phyloP scores from a whole-genome alignment of 2,329 filamentous ascomycete species.

The Fusarium praegraminearum region DNA sequence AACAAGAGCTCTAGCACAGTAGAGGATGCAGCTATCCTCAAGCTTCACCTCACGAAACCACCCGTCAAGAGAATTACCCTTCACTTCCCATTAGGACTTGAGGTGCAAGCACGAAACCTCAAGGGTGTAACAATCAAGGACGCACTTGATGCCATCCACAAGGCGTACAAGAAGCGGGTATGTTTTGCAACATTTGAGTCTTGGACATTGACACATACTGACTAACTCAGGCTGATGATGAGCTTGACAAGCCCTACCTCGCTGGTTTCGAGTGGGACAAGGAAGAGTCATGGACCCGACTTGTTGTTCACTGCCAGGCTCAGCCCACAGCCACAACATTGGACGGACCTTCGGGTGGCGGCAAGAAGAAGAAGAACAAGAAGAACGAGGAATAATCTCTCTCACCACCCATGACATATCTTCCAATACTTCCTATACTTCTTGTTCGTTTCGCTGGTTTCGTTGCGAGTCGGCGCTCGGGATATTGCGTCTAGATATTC shows the following conservation, averaged over 20 bases:
- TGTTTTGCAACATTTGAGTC: slow-evolving; percentile 47
- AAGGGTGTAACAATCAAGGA: slow-evolving; percentile 98
- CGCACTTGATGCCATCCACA: slow-evolving; percentile 93
- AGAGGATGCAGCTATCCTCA: slow-evolving; percentile 87
- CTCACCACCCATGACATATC: slow-evolving; percentile 51
- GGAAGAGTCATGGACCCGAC: slow-evolving; percentile 87
- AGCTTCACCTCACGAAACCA: slow-evolving; percentile 82
- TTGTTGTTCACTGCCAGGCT: slow-evolving; percentile 88
- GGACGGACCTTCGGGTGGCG: slow-evolving; percentile 58
- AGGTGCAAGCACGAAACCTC: slow-evolving; percentile 89
- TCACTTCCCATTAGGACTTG: slow-evolving; percentile 87
- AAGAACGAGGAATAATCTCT: slow-evolving; percentile 61
- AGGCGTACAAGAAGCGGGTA: slow-evolving; percentile 97
- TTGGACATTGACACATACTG: background rate
- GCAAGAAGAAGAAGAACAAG: slow-evolving; percentile 80
- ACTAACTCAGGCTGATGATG: slow-evolving; percentile 80
- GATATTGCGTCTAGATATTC: slow-evolving; percentile 60
- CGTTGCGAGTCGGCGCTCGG: slow-evolving; percentile 57
- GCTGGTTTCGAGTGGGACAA: slow-evolving; percentile 97
- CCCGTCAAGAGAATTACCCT: slow-evolving; percentile 95
- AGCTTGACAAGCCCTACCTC: slow-evolving; percentile 87
- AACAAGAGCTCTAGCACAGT: slow-evolving; percentile 84
- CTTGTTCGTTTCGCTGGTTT: slow-evolving; percentile 56
- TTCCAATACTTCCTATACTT: slow-evolving; percentile 56
- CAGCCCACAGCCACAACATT: slow-evolving; percentile 63